Percentiles rank a stretch among this genome's conserved stretches.
Evolutionary conservation across 352 stramenopile species (phyloP).

Genomic region (Globisporangium uncinulatum): DNA sequence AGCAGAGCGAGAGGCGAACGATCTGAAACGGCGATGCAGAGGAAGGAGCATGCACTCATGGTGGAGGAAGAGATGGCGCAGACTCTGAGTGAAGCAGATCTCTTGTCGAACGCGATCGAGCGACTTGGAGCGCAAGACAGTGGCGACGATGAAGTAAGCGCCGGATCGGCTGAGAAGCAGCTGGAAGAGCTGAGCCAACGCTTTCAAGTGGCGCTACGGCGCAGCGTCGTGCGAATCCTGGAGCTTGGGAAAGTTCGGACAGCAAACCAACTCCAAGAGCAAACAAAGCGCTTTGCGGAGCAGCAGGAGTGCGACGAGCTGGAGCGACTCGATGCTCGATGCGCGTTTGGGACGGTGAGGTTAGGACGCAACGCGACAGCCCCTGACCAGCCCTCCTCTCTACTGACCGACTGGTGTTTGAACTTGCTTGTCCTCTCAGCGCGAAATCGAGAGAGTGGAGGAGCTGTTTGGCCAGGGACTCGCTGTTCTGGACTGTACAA

Average conservation of each 20-base stretch:
- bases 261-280: conserved; percentile 2
- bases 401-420: not conserved
- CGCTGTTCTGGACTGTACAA: not conserved
- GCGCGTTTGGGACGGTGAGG: conserved; percentile 15
- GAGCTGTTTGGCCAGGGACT: conserved; percentile 7
- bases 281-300: not conserved
- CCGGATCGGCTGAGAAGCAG: not conserved
- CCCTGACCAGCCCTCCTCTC: not conserved
- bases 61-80: conserved; percentile 5
- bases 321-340: conserved; percentile 5
- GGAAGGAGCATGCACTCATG: conserved; percentile 3
- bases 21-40: not conserved
- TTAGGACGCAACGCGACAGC: not conserved
- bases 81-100: conserved; percentile 9
- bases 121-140: conserved; percentile 9
- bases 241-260: conserved; percentile 7
- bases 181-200: not conserved
- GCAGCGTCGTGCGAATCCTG: conserved; percentile 7
- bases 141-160: not conserved
- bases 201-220: conserved; percentile 2
- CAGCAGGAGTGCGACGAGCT: conserved; percentile 10
- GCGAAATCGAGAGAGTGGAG: conserved; percentile 7
- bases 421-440: conserved; percentile 2
- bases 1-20: not conserved
- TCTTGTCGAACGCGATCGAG: not conserved